phyloP scores from a whole-genome alignment of 768 basidiomycete species.

The Pleurotus eryngii region DNA sequence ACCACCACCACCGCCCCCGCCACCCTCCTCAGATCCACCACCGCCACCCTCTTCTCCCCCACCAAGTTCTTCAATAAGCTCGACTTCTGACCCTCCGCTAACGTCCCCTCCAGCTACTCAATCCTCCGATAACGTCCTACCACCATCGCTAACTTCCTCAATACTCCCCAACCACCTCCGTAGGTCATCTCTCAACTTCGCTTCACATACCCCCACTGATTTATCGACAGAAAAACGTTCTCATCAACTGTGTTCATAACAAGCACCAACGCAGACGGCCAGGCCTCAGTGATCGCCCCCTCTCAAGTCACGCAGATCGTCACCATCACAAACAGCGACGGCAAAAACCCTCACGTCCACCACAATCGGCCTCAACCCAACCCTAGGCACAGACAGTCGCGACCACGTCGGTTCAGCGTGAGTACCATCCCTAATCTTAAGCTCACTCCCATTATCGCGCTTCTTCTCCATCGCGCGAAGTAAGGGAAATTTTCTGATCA shows the following conservation, averaged over 20 bases:
- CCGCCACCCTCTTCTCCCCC: conserved; percentile 10
- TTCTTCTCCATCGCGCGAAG: no score
- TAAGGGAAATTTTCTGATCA: neutral
- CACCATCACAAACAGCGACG: conserved; percentile 53
- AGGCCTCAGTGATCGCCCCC: conserved; percentile 47
- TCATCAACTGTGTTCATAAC: conserved; percentile 50
- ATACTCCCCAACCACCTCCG: conserved; percentile 15
- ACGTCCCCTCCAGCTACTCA: neutral
- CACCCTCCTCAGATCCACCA: conserved; percentile 10
- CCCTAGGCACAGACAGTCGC: conserved; percentile 50
- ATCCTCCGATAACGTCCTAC: no score
- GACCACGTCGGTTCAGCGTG: conserved; percentile 47
- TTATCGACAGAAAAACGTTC: conserved; percentile 46
- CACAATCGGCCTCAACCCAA: conserved; percentile 65
- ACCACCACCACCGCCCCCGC: neutral
- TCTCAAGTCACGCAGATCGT: conserved; percentile 53
- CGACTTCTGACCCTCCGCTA: conserved; percentile 5
- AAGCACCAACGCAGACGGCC: conserved; percentile 58
- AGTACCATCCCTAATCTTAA: conserved; percentile 20
- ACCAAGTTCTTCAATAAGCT: no score
- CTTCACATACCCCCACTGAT: conserved; percentile 1
- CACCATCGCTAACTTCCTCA: no score
- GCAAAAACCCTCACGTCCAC: conserved; percentile 56
- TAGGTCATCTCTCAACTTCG: conserved; percentile 16
- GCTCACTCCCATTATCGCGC: neutral